A percentile compares a stretch with the other conserved stretches of the same genome.
phyloP scores from a whole-genome alignment of 2,329 filamentous ascomycete species.

The Hymenoscyphus linearis region DNA sequence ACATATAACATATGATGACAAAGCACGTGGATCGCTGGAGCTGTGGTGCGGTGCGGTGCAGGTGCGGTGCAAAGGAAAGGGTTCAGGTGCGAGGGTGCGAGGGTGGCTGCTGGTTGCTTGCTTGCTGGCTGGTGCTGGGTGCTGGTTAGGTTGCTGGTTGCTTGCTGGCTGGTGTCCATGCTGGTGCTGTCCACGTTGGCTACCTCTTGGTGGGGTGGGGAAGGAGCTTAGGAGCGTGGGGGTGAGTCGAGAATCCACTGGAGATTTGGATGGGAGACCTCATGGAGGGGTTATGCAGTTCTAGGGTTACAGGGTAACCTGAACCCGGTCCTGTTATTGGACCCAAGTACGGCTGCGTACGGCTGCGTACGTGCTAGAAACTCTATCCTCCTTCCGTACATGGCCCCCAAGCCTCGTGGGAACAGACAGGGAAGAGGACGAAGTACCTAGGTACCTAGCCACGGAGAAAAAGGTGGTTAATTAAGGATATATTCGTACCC shows the following conservation, averaged over 20 bases:
- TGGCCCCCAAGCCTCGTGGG: background rate
- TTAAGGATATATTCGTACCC: background rate
- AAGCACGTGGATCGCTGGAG: conserved; percentile 1
- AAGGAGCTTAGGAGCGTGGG: no score
- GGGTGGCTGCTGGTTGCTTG: background rate
- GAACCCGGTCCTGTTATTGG: background rate
- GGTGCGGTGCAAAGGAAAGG: background rate
- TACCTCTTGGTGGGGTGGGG: no score
- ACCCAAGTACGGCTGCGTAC: background rate
- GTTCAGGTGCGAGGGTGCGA: no score
- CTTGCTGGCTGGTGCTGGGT: no score
- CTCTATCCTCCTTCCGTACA: background rate
- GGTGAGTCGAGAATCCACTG: no score
- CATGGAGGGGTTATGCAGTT: background rate
- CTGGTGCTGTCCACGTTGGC: no score
- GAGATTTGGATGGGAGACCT: background rate
- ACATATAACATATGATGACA: conserved; percentile 3
- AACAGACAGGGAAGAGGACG: background rate
- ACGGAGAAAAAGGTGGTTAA: background rate
- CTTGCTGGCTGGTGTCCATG: no score
- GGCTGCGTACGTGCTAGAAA: background rate
- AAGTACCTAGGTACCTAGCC: no score
- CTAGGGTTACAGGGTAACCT: background rate
- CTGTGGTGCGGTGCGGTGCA: background rate
- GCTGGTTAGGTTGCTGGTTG: no score